Evolutionary conservation across 2,329 filamentous ascomycete species (phyloP).

Genomic region (Nannizzia gypsea): DNA sequence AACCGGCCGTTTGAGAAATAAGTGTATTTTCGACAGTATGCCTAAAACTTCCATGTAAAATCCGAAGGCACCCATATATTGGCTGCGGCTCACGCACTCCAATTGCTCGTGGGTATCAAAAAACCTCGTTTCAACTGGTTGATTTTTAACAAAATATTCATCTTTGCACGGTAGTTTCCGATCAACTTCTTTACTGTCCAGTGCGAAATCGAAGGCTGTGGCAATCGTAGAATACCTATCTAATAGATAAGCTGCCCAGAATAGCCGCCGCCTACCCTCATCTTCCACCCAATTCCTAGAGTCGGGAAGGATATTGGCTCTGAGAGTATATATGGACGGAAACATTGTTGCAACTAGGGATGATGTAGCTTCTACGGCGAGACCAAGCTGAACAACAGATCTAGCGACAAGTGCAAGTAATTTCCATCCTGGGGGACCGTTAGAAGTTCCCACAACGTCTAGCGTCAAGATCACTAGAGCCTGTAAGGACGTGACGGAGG

Average conservation of each 20-base stretch:
- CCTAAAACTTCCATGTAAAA: conserved; percentile 85
- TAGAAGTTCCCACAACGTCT: conserved; percentile 73
- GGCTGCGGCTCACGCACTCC: conserved; percentile 58
- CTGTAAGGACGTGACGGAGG: conserved; percentile 76
- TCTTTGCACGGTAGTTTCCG: conserved; percentile 76
- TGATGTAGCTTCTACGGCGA: conserved; percentile 73
- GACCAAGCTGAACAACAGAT: conserved; percentile 74
- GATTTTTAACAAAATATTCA: conserved; percentile 72
- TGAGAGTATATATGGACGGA: conserved; percentile 76
- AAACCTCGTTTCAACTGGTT: conserved; percentile 73
- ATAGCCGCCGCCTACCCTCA: conserved; percentile 68
- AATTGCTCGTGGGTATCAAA: conserved; percentile 47
- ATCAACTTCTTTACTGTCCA: conserved; percentile 84
- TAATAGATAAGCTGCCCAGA: conserved; percentile 89
- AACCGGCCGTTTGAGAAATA: conserved; percentile 77
- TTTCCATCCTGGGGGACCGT: conserved; percentile 87
- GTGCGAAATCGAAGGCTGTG: conserved; percentile 81
- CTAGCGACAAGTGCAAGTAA: conserved; percentile 78
- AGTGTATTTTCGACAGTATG: conserved; percentile 75
- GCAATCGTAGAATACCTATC: conserved; percentile 84
- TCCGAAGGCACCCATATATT: conserved; percentile 76
- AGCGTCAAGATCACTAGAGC: conserved; percentile 77
- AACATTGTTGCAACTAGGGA: conserved; percentile 65
- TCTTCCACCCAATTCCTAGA: conserved; percentile 80
- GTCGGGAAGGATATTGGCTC: conserved; percentile 74